These are phyloP conservation scores for Inosperma sp. DNA, from an alignment of 768 basidiomycete species.

Conservation along the genomic window DNA sequence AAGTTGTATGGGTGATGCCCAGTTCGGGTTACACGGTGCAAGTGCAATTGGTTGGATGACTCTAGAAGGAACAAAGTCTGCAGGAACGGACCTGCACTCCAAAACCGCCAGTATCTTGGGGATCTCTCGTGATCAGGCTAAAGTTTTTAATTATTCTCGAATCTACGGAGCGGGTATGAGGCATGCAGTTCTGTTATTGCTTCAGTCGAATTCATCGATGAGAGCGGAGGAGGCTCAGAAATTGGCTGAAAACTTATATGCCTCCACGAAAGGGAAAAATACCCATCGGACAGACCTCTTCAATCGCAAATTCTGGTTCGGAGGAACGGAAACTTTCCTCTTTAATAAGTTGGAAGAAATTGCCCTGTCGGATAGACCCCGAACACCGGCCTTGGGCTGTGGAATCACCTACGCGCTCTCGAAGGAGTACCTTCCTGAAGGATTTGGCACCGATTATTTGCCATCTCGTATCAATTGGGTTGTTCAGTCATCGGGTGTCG, in stretches of 20 bases:
- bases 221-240: slow-evolving; percentile 71
- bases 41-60: slow-evolving; percentile 99
- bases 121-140: slow-evolving; percentile 91
- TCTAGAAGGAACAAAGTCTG: slow-evolving; percentile 91
- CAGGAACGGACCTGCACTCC: slow-evolving; percentile 93
- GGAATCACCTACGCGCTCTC: slow-evolving; percentile 92
- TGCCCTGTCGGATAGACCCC: slow-evolving; percentile 78
- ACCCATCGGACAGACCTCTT: slow-evolving; percentile 73
- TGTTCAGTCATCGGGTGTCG: slow-evolving; percentile 96
- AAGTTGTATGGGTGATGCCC: slow-evolving; percentile 96
- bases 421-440: slow-evolving; percentile 78
- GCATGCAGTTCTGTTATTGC: slow-evolving; percentile 81
- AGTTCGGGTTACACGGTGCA: slow-evolving; percentile 94
- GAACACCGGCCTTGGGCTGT: slow-evolving; percentile 91
- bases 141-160: slow-evolving; percentile 98
- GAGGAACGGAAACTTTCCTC: slow-evolving; percentile 91
- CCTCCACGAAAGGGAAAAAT: slow-evolving; percentile 89
- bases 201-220: slow-evolving; percentile 82
- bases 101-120: slow-evolving; percentile 92
- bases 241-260: slow-evolving; percentile 80
- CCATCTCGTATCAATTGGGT: slow-evolving; percentile 99
- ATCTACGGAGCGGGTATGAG: slow-evolving; percentile 99
- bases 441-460: slow-evolving; percentile 84
- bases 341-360: slow-evolving; percentile 99
- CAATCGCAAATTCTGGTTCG: slow-evolving; percentile 89